Base-by-base conservation (phyloP, 2,329 filamentous ascomycete species). In the Fusarium verticillioides region DNA sequence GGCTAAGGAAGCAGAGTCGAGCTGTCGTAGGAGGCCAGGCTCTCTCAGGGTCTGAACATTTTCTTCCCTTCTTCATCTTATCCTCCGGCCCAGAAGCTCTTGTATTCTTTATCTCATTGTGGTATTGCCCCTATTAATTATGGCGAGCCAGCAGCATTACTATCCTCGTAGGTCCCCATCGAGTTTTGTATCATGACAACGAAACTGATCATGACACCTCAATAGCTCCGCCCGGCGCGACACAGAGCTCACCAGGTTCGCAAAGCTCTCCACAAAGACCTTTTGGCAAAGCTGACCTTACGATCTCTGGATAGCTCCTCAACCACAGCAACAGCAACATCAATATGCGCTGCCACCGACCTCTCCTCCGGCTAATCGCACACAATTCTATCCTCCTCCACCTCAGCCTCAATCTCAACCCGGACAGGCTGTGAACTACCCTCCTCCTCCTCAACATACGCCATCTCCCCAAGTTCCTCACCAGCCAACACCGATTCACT, bases 271-370 rank as follows among this genome's bases (percentile, higher is more conserved):
- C 39, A 8, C 23, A 19, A 50, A 30, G 32, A 37, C n/a, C 30
- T 10, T 40, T 50, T 42, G 30, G 15, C 11, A 63, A 59, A 66
- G 46, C 73, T 77, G 42, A 78, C 67, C 47, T 52, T 30, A 28
- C 15, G 30, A 62, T 63, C 37, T 30, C 44, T 59, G 50, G 57
- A 34, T 74, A 75, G 75, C 73, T 63, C 78, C 72, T 49, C 72
- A 65, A 60, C 75, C 62, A 9, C 68, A 66, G 18, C 75, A 76
- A 52, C 72, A 77, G 19, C 77, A 84, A 66, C 83, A 83, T 56
- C 83, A 82, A 69, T 87, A 86, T 74, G 84, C 85, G 50, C 81
- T 83, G 53, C 85, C 85, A 23, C 85, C 86, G 36, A 84, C 82
- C 9, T 87, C 86, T 28, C 83, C 85, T 54, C 85, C 86, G 7